Conservation (phyloP, 2,329 filamentous ascomycete genomes). For the Xylariales sp. region DNA sequence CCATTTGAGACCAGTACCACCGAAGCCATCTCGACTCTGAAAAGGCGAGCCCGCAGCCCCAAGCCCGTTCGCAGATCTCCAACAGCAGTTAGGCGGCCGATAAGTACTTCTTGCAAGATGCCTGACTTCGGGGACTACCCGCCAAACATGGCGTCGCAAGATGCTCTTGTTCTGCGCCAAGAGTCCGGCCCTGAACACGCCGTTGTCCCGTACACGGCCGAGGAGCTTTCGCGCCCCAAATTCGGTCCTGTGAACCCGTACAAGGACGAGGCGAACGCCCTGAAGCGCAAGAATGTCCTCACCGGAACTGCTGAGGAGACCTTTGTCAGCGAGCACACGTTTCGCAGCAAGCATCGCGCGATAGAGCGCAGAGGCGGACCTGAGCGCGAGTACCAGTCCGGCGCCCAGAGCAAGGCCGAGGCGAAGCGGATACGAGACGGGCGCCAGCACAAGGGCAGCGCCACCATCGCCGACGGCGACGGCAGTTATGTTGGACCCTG, state of each 20-base stretch:
- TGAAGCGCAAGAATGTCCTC: constrained; percentile 76
- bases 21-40: too few species aligned
- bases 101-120: constrained; percentile 35
- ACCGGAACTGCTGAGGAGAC: constrained; percentile 88
- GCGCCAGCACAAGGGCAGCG: constrained; percentile 80
- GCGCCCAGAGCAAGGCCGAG: constrained; percentile 62
- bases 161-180: constrained; percentile 57
- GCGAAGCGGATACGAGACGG: constrained; percentile 65
- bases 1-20: too few species aligned
- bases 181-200: constrained; percentile 53
- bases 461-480: constrained; percentile 78
- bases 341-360: constrained; percentile 81
- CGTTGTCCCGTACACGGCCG: constrained; percentile 63
- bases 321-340: constrained; percentile 84
- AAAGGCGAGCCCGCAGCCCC: too few species aligned
- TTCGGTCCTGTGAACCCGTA: constrained; percentile 74
- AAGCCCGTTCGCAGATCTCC: neutral
- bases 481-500: constrained; percentile 91
- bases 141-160: constrained; percentile 61
- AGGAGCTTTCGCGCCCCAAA: constrained; percentile 62
- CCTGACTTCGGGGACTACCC: constrained; percentile 60
- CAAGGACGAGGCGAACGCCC: constrained; percentile 52
- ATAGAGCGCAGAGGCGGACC: constrained; percentile 64
- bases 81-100: neutral
- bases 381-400: constrained; percentile 51